Percentiles rank a stretch among this genome's conserved stretches.
phyloP scores from a whole-genome alignment of 2,329 filamentous ascomycete genomes.

The Stemphylium lycopersici region DNA sequence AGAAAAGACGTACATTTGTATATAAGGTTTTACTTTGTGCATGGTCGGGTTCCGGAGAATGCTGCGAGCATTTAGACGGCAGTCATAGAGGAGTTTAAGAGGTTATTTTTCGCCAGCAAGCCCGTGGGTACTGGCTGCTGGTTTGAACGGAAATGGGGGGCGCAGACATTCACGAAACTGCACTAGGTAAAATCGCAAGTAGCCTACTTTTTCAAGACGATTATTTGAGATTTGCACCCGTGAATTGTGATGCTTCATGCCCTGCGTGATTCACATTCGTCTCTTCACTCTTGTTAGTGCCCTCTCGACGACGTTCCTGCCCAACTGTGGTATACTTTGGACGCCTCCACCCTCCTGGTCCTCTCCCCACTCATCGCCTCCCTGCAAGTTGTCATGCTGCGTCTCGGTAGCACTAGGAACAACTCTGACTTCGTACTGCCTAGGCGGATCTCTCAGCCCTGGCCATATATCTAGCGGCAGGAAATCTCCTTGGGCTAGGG shows the following conservation, averaged over 20 bases:
- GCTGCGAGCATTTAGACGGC: background rate
- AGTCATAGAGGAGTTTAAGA: background rate
- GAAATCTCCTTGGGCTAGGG: slow-evolving; percentile 81
- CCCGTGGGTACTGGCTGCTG: too few species aligned
- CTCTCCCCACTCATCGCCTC: slow-evolving; percentile 20
- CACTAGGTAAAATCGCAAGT: background rate
- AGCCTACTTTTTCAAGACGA: background rate
- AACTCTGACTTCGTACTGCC: slow-evolving; percentile 42
- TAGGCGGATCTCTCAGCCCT: slow-evolving; percentile 53
- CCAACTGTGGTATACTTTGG: slow-evolving; percentile 44
- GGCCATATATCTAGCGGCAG: slow-evolving; percentile 89
- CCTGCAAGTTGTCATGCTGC: slow-evolving; percentile 19
- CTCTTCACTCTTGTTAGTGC: slow-evolving; percentile 46
- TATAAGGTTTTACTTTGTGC: slow-evolving; percentile 44
- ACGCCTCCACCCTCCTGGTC: slow-evolving; percentile 21
- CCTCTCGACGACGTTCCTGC: slow-evolving; percentile 43
- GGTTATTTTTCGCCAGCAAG: background rate
- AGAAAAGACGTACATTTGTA: slow-evolving; percentile 39
- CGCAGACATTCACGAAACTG: background rate
- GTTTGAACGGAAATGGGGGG: background rate
- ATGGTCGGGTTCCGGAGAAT: slow-evolving; percentile 34
- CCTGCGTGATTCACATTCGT: slow-evolving; percentile 31
- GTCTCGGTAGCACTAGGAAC: slow-evolving; percentile 21
- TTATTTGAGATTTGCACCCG: background rate
- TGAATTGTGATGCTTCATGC: background rate